These are phyloP conservation scores for Ogataea thermomethanolica DNA, from an alignment of 805 yeast species.

Conservation along the genomic window DNA sequence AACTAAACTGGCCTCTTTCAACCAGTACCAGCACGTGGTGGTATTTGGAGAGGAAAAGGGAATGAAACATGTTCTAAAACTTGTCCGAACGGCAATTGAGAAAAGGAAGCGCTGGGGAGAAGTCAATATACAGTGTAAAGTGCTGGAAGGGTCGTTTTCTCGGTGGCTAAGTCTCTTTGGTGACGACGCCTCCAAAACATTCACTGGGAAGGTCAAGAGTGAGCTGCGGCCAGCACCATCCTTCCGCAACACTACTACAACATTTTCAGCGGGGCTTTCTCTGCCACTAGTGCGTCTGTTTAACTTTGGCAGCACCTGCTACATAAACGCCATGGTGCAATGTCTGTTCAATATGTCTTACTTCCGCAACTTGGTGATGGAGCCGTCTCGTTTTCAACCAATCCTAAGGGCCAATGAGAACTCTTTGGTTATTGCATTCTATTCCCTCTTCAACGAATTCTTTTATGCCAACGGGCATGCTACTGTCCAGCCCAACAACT, in stretches of 20 bases:
- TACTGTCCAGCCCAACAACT: slow-evolving; percentile 62
- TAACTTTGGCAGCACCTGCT: slow-evolving; percentile 73
- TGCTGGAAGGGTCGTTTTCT: slow-evolving; percentile 43
- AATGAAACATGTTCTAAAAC: slow-evolving; percentile 26
- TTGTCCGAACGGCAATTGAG: slow-evolving; percentile 13
- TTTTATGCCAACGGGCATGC: slow-evolving; percentile 50
- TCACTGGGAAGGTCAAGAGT: slow-evolving; percentile 9
- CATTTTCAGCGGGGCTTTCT: background rate
- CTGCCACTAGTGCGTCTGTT: slow-evolving; percentile 40
- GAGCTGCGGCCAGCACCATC: slow-evolving; percentile 3
- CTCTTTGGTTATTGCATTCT: slow-evolving; percentile 46
- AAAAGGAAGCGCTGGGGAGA: slow-evolving; percentile 13
- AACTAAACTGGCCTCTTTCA: slow-evolving; percentile 32
- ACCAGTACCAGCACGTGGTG: slow-evolving; percentile 35
- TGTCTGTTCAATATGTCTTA: slow-evolving; percentile 53
- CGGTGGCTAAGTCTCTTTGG: slow-evolving; percentile 39
- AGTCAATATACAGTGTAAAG: slow-evolving; percentile 6
- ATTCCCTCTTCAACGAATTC: slow-evolving; percentile 56
- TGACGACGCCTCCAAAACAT: slow-evolving; percentile 23
- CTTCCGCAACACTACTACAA: slow-evolving; percentile 1
- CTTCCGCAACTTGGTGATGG: slow-evolving; percentile 48
- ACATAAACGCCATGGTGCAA: slow-evolving; percentile 71
- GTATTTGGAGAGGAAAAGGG: slow-evolving; percentile 36
- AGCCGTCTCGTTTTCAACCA: slow-evolving; percentile 29
- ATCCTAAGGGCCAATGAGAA: slow-evolving; percentile 13